Evolutionary conservation across 352 stramenopile species (phyloP).

Genomic region (Elongisporangium undulatum): DNA sequence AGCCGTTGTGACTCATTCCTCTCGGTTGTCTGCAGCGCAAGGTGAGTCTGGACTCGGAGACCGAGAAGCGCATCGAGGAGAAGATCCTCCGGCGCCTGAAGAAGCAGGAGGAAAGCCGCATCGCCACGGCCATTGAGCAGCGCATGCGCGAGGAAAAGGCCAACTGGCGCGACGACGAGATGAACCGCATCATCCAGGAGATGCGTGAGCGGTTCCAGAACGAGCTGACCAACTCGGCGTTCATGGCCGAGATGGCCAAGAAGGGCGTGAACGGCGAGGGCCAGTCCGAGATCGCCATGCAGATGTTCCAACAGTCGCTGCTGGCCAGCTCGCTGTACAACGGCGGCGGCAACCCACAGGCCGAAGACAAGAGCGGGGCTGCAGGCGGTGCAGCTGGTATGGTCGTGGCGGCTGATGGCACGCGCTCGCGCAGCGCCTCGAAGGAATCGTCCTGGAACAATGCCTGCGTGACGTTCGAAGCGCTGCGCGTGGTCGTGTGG

Average conservation of each 20-base stretch:
- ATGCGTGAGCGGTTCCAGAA: conserved; percentile 83
- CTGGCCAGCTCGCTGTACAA: conserved; percentile 34
- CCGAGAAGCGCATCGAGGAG: conserved; percentile 83
- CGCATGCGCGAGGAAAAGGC: conserved; percentile 81
- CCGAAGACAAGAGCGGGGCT: conserved; percentile 48
- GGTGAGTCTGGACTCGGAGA: conserved; percentile 67
- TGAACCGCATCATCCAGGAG: conserved; percentile 89
- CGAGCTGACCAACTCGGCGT: conserved; percentile 64
- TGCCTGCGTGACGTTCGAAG: conserved; percentile 62
- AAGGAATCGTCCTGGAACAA: conserved; percentile 88
- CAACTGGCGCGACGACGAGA: conserved; percentile 86
- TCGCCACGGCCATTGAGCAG: conserved; percentile 76
- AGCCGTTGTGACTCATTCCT: no score
- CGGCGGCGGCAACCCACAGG: conserved; percentile 53
- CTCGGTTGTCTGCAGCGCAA: conserved; percentile 20
- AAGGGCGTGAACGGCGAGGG: conserved; percentile 38
- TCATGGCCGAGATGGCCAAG: conserved; percentile 60
- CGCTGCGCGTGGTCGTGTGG: conserved; percentile 80
- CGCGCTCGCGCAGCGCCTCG: conserved; percentile 38
- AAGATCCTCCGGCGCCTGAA: conserved; percentile 85
- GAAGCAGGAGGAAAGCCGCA: conserved; percentile 85
- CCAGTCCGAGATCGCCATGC: conserved; percentile 36
- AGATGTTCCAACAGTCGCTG: conserved; percentile 42
- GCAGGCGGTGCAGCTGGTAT: conserved; percentile 13
- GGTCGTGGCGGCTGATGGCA: conserved; percentile 19